Percentiles rank a stretch among this genome's conserved stretches.
These are phyloP conservation scores for Chalara sp. DNA, from an alignment of 2,329 filamentous ascomycete species.

Conservation along the genomic window DNA sequence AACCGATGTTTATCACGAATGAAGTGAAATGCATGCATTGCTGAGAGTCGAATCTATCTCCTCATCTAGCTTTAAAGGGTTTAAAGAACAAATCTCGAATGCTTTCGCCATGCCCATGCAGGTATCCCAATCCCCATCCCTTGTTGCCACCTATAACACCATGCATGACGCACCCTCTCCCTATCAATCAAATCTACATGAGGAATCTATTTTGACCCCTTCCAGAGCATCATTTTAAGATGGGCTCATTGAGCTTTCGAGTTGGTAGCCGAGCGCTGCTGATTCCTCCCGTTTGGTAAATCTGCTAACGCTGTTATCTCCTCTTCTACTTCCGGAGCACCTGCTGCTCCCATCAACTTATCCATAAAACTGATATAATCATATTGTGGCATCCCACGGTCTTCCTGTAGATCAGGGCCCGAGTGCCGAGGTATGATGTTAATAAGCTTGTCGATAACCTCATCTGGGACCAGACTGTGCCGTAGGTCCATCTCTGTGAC, in stretches of 20 bases:
- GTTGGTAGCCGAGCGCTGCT: slow-evolving; percentile 6
- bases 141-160: not conserved
- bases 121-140: not conserved
- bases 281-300: slow-evolving; percentile 20
- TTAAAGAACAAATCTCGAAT: not conserved
- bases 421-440: slow-evolving; percentile 78
- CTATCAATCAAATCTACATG: not conserved
- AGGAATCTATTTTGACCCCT: not conserved
- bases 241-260: slow-evolving; percentile 8
- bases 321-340: slow-evolving; percentile 15
- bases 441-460: slow-evolving; percentile 89
- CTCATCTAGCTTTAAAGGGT: not conserved
- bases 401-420: slow-evolving; percentile 80
- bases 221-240: slow-evolving; percentile 3
- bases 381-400: slow-evolving; percentile 78
- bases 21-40: not conserved
- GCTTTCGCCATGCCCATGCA: no score
- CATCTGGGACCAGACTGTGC: slow-evolving; percentile 91
- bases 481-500: slow-evolving; percentile 96
- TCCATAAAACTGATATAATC: slow-evolving; percentile 99
- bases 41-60: not conserved
- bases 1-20: no score
- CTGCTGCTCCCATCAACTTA: slow-evolving; percentile 51
- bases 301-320: slow-evolving; percentile 13
- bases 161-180: not conserved